A percentile compares a stretch with the other conserved stretches of the same genome.
phyloP scores from a whole-genome alignment of 2,329 filamentous ascomycete species.

The Chrysoporthe austroafricana region DNA sequence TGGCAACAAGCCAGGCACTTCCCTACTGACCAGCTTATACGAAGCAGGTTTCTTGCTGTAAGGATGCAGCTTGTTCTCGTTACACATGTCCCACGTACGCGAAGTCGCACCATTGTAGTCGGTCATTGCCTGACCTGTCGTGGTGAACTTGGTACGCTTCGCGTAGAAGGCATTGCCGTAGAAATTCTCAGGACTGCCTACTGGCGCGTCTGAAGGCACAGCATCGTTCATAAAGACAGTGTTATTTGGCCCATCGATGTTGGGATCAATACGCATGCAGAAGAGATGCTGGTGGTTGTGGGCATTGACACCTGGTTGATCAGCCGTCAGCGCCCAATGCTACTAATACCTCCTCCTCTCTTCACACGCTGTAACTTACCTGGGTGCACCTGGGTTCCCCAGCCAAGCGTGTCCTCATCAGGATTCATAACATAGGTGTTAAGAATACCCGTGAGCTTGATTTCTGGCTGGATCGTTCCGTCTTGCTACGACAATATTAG shows the following conservation, averaged over 20 bases:
- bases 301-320: slow-evolving; percentile 71
- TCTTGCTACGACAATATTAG: slow-evolving; percentile 60
- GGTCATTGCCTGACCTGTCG: slow-evolving; percentile 68
- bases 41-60: slow-evolving; percentile 82
- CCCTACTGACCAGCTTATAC: slow-evolving; percentile 89
- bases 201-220: slow-evolving; percentile 68
- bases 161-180: slow-evolving; percentile 92
- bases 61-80: slow-evolving; percentile 81
- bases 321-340: neutral
- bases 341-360: neutral
- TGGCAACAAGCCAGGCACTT: slow-evolving; percentile 77
- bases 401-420: slow-evolving; percentile 80
- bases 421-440: slow-evolving; percentile 86
- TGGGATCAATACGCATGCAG: slow-evolving; percentile 85
- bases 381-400: slow-evolving; percentile 90
- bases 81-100: slow-evolving; percentile 89
- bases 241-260: slow-evolving; percentile 83
- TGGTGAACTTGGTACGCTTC: slow-evolving; percentile 79
- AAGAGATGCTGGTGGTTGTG: slow-evolving; percentile 97
- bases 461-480: slow-evolving; percentile 87
- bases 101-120: slow-evolving; percentile 82
- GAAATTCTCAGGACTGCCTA: slow-evolving; percentile 80
- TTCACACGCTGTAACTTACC: slow-evolving; percentile 38
- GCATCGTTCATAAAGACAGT: slow-evolving; percentile 85
- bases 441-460: slow-evolving; percentile 88